Evolutionary conservation across 73 alveolate species (phyloP), one percentile per base, ranked within the genome.

Genomic region (Tetrahymena thermophila): DNA sequence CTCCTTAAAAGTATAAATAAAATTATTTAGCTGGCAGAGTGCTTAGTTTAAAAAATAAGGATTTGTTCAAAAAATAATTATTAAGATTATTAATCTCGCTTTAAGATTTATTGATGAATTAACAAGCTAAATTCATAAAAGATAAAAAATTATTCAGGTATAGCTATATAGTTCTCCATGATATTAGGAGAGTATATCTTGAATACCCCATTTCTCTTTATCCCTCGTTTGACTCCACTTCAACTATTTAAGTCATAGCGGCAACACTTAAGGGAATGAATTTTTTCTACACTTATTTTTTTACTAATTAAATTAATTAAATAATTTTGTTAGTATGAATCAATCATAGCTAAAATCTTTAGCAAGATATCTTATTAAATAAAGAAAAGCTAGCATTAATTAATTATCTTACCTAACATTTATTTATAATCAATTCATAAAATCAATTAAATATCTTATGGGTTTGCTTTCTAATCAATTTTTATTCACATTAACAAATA

Each of bases 221-320:
- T 71, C 89, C 89, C 89, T 71, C 31, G 89, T 71, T 71, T 71
- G 89, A 71, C 89, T 71, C 89, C 89, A 71, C 89, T 71, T 71
- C 89, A 71, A 71, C 89, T 71, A 71, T 71, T 71, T 71, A 71
- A 19, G 89, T 71, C 89, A 31, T 71, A 71, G 89, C 89, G 89
- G 89, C 89, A 71, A 71, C 89, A 71, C 89, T 71, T 19, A 71
- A 71, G 89, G 89, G 89, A 71, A 71, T 56, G 34, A 56, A 56
- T 56, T 71, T 28, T 71, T 71, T 50, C 28, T 19, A 16, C 28
- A 50, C 83, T 50, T 50, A 50, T 50, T 50, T 50, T 50, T 50
- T 40, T 40, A 40, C 44, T 40, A 40, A 50, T 19, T 50, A 50
- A 42, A 50, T 50, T 21, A 19, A 50, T 19, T 50, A 19, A 50